Percentiles rank a stretch among this genome's conserved stretches.
Conservation (phyloP, 2,329 filamentous ascomycete species). For the Pezicula neosporulosa region DNA sequence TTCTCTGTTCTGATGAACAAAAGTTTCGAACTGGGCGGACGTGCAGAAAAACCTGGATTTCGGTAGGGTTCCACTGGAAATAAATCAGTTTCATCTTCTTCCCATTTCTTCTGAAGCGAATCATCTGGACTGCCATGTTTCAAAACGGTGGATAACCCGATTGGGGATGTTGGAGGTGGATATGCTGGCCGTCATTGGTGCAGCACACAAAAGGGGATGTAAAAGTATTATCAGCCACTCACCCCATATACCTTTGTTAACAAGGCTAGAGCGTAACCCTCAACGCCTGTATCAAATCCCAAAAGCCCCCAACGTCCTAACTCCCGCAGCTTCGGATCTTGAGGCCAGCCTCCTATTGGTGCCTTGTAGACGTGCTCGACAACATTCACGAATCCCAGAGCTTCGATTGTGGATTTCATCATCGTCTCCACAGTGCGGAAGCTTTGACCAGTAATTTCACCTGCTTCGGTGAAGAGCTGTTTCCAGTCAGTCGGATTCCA, state of each 20-base stretch:
- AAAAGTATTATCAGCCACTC: conserved; percentile 13
- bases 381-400: conserved; percentile 28
- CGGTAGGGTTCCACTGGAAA: conserved; percentile 15
- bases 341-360: conserved; percentile 31
- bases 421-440: conserved; percentile 24
- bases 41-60: conserved; percentile 21
- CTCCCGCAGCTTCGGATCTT: conserved; percentile 25
- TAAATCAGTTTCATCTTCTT: conserved; percentile 9
- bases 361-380: conserved; percentile 21
- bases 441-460: conserved; percentile 33
- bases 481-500: not conserved
- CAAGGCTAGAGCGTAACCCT: conserved; percentile 20
- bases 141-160: not conserved
- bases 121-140: not conserved
- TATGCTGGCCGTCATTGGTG: not conserved
- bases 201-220: not conserved
- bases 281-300: conserved; percentile 20
- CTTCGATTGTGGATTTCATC: conserved; percentile 18
- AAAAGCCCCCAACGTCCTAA: conserved; percentile 20
- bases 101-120: not conserved
- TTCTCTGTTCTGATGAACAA: no score
- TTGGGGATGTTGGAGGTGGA: not conserved
- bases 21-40: conserved; percentile 1
- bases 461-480: conserved; percentile 37
- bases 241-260: conserved; percentile 21